Conservation (phyloP, 441 rosid genomes). For the Kokia cookei region DNA sequence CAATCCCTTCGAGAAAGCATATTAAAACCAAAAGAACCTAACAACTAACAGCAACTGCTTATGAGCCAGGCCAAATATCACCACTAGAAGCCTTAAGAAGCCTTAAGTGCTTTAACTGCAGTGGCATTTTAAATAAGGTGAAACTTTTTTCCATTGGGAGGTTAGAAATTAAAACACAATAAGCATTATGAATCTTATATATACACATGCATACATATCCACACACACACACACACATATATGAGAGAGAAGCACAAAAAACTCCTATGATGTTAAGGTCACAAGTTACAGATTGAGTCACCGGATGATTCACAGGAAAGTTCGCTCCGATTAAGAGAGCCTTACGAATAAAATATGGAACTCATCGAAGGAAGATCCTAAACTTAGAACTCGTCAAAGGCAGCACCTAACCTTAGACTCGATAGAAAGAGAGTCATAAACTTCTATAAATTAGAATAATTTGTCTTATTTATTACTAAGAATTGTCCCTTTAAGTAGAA, state of each 20-base stretch:
- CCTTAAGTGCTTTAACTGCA: not conserved
- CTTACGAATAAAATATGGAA: no score
- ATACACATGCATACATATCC: no score
- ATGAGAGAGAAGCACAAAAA: not conserved
- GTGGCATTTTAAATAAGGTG: not conserved
- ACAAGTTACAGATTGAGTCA: no score
- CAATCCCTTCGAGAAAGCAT: not conserved
- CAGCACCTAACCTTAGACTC: no score
- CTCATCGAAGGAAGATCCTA: no score
- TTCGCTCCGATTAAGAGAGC: no score
- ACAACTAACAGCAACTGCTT: not conserved
- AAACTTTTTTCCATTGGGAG: not conserved
- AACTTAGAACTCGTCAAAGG: no score
- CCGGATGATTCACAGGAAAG: no score
- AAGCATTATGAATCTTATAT: not conserved
- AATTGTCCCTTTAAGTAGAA: no score
- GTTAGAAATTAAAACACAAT: not conserved
- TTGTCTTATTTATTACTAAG: no score
- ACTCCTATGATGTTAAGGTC: not conserved
- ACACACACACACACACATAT: not conserved
- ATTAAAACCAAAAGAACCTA: not conserved
- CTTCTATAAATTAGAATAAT: no score
- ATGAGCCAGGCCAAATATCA: not conserved
- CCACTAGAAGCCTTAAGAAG: not conserved
- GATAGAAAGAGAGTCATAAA: no score